Evolutionary conservation across 1,139 yeast genomes (phyloP), one percentile per base, ranked within the genome.

Genomic region (Kluyveromyces marxianus): DNA sequence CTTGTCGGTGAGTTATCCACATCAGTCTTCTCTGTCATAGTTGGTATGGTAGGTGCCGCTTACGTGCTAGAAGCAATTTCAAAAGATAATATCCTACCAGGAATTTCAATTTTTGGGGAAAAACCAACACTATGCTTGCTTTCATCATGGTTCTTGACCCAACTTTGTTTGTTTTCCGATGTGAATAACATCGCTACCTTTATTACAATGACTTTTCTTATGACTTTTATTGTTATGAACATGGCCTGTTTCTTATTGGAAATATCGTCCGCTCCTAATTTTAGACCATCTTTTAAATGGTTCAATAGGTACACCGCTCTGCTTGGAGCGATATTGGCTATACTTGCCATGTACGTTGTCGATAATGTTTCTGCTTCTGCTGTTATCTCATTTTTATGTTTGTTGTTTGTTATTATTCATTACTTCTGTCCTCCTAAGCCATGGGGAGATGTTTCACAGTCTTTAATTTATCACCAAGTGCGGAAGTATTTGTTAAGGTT

Each of bases 361-460:
- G 98, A 92, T 67, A 95, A 96, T 32, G 60, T 83, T 26, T 84
- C 95, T 2, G 97, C 98, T 0, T 72, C 88, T 1, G 71, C 83
- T 28, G 83, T 90, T 45, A 77, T 89, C 37, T 68, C 82, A 5
- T 77, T 83, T 47, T 71, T 89, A 56, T 65, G 79, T 43, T 69
- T 81, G 27, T 67, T 92, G 41, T 85, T 92, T 55, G 62, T 88
- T 46, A 64, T 84, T 48, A 92, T 92, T 51, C 97, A 92, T 63
- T 88, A 89, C 59, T 75, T 81, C 48, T 84, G 96, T 2, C 96
- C 97, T 2, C 97, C 97, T 4, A 89, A 88, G 62, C 84, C 89
- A 35, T 92, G 96, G 87, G 98, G 98, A 32, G 98, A 92, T 67
- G 96, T 92, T 28, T 89, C 97, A 2, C 97, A 92, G 66, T 78